Percentiles rank a stretch among this genome's conserved stretches.
Evolutionary conservation across 345 rosid genomes (phyloP).

Genomic region (Acer negundo): DNA sequence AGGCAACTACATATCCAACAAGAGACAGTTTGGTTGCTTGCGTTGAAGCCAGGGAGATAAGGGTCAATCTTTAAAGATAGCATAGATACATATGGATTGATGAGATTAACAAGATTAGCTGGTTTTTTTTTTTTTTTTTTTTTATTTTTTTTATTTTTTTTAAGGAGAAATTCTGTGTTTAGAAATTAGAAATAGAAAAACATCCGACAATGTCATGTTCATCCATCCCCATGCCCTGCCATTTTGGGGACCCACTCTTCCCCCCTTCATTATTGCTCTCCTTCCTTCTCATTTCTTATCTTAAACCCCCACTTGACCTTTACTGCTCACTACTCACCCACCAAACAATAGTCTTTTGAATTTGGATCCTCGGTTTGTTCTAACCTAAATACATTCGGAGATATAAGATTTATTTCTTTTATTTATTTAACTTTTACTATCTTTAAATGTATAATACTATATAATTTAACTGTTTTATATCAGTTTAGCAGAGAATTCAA

Average conservation of each 20-base stretch:
- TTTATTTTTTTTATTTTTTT: background rate
- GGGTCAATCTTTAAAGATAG: conserved; percentile 20
- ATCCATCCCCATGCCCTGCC: conserved; percentile 95
- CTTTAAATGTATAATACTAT: no score
- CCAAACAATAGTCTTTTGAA: no score
- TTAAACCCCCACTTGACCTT: no score
- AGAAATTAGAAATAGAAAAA: conserved; percentile 25
- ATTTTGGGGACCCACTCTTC: conserved; percentile 52
- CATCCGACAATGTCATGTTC: conserved; percentile 99
- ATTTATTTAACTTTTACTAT: no score
- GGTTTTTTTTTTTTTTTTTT: conserved; percentile 15
- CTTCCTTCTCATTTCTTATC: conserved; percentile 27
- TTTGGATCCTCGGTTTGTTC: no score
- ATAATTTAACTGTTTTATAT: no score
- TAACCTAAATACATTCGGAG: no score
- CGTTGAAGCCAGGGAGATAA: conserved; percentile 66
- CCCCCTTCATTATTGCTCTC: conserved; percentile 65
- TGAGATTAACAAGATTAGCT: conserved; percentile 8
- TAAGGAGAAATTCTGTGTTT: no score
- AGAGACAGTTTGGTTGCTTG: conserved; percentile 97
- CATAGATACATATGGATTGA: conserved; percentile 17
- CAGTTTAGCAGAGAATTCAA: no score
- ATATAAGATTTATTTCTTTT: no score
- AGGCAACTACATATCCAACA: conserved; percentile 57
- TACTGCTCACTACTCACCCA: no score